phyloP scores from a whole-genome alignment of 805 yeast species.

The Saturnispora serradocipensis region DNA sequence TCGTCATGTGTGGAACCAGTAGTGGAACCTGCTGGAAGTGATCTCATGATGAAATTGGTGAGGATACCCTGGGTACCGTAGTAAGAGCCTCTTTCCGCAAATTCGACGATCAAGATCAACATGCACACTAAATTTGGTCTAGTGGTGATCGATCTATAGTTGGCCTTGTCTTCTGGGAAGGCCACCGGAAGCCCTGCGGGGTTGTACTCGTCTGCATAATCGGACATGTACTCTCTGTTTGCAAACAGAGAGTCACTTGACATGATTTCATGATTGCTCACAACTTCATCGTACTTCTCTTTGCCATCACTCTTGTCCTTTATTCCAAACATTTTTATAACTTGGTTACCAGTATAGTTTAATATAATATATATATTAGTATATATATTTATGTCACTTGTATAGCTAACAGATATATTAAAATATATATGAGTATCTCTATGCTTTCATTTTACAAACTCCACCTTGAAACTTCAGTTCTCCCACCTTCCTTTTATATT shows the following conservation, averaged over 20 bases:
- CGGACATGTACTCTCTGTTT: constrained; percentile 15
- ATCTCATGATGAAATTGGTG: constrained; percentile 42
- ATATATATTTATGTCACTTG: no score
- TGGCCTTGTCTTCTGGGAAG: constrained; percentile 24
- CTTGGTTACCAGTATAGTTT: no score
- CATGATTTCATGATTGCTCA: background rate
- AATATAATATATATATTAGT: background rate
- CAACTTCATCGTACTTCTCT: background rate
- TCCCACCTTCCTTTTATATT: background rate
- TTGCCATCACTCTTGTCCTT: background rate
- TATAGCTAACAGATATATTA: no score
- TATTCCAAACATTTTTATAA: background rate
- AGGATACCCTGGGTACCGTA: constrained; percentile 39
- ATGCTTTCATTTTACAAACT: no score
- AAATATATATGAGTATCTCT: background rate
- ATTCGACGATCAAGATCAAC: constrained; percentile 40
- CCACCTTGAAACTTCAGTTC: background rate
- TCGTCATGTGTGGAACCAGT: constrained; percentile 32
- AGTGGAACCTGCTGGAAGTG: constrained; percentile 40
- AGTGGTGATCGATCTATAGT: constrained; percentile 31
- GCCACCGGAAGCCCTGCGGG: constrained; percentile 23
- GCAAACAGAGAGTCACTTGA: background rate
- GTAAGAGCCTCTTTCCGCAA: constrained; percentile 49
- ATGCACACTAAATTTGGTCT: constrained; percentile 40
- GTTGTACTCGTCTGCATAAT: constrained; percentile 24